Conservation (phyloP, 2,329 filamentous ascomycete genomes). For the Xenoacremonium recifei region DNA sequence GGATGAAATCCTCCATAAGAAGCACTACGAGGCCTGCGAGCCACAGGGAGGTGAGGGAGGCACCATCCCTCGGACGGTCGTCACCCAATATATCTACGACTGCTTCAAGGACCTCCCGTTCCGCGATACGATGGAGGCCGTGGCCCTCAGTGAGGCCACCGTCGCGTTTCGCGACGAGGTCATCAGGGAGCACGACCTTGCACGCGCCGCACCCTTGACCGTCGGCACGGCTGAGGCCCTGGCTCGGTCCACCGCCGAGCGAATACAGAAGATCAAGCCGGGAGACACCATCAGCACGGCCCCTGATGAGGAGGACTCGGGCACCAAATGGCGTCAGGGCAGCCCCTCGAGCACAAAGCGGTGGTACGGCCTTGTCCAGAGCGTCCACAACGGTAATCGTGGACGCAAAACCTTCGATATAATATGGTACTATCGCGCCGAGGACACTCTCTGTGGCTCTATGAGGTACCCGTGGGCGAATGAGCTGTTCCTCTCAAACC, state of each 20-base stretch:
- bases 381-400: constrained; percentile 37
- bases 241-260: constrained; percentile 19
- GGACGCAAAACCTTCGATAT: constrained; percentile 55
- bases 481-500: constrained; percentile 74
- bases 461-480: constrained; percentile 69
- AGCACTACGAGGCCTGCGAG: constrained; percentile 28
- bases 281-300: constrained; percentile 51
- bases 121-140: constrained; percentile 45
- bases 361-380: constrained; percentile 72
- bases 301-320: constrained; percentile 43
- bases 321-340: constrained; percentile 56
- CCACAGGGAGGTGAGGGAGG: constrained; percentile 7
- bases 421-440: constrained; percentile 71
- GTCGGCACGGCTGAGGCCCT: constrained; percentile 20
- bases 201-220: constrained; percentile 21
- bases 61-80: constrained; percentile 58
- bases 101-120: constrained; percentile 66
- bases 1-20: constrained; percentile 45
- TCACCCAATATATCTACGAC: constrained; percentile 66
- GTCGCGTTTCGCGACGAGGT: constrained; percentile 28
- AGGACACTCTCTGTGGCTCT: constrained; percentile 67
- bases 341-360: constrained; percentile 45
- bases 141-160: constrained; percentile 26
- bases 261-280: constrained; percentile 34
- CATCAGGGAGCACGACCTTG: constrained; percentile 26